Conservation (phyloP, 805 yeast species). For the Diddensiella transvaalensis region DNA sequence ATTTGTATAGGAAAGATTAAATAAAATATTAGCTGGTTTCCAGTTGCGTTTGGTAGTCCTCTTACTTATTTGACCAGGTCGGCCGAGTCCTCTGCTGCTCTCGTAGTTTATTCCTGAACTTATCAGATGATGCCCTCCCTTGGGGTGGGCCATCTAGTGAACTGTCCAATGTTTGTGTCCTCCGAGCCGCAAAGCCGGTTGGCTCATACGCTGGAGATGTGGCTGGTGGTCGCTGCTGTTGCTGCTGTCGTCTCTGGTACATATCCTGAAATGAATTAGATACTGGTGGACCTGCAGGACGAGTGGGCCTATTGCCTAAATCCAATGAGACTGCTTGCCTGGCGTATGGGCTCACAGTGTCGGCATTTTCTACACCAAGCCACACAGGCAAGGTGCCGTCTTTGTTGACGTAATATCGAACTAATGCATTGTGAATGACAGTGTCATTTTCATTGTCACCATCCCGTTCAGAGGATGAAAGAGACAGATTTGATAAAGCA, state of each 20-base stretch:
- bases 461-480: conserved; percentile 38
- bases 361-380: conserved; percentile 26
- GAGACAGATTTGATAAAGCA: conserved; percentile 28
- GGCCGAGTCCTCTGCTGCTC: conserved; percentile 1
- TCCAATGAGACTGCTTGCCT: neutral
- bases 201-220: conserved; percentile 1
- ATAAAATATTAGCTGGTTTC: too few relatives aligned
- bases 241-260: conserved; percentile 20
- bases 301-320: neutral
- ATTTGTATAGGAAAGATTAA: too few relatives aligned
- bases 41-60: neutral
- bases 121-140: conserved; percentile 12
- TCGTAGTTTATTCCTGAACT: conserved; percentile 21
- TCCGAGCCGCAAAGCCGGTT: conserved; percentile 1
- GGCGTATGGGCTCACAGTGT: neutral
- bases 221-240: neutral
- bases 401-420: conserved; percentile 37
- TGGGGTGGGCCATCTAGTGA: neutral
- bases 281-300: conserved; percentile 6
- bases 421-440: conserved; percentile 43
- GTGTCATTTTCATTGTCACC: conserved; percentile 43
- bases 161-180: conserved; percentile 11
- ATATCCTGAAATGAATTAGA: conserved; percentile 22
- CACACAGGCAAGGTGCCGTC: conserved; percentile 31
- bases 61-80: neutral